Base-by-base conservation (phyloP, 495 filamentous ascomycete genomes). In the Lichenothelia convexa region DNA sequence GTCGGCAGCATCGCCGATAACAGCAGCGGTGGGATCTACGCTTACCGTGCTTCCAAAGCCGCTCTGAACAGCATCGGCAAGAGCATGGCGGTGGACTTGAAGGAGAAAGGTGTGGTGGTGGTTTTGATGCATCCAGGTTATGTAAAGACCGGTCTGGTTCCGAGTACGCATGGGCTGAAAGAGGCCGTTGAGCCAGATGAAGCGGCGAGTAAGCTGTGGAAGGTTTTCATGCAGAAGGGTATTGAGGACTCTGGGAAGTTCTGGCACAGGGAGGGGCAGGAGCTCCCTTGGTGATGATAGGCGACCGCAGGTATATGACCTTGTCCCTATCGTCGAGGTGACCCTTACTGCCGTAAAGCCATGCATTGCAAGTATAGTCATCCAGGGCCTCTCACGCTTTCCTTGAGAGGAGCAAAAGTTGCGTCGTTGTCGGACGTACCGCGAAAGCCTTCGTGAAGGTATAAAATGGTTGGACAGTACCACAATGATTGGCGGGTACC, bases 21-120 rank as follows among this genome's bases (percentile, higher is more conserved):
- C 43, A 41, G 44, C 8, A 60, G 63, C 0, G 80, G 80, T 2
- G 81, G 78, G 0, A 81, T 73, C 68, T 89, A 83, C 50, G 68
- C 66, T 3, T 89, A 89, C 49, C 73, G 80, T 2, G 68, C 74
- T 7, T 69, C 63, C 20, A 91, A 89, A 50, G 69, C 79, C 1
- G 60, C 55, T 17, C 34, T 64, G 26, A 59, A 61, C 29, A 50
- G 48, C 29, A 40, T 62, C 7, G 45, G 55, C 18, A 59, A 58
- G 48, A 57, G 24, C 24, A 27, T 27, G 24, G 24, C 24, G 24
- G 13, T 27, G 16, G 20, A 26, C 23, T 38, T 62, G 27, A 49
- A 45, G 36, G 48, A 51, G 1, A 53, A 49, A 34, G 41, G 44
- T 16, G 46, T 61, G 3, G 38, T 44, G 11, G 54, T 60, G 30